phyloP scores from a whole-genome alignment of 768 basidiomycete species.

The Cystoderma amianthinum region DNA sequence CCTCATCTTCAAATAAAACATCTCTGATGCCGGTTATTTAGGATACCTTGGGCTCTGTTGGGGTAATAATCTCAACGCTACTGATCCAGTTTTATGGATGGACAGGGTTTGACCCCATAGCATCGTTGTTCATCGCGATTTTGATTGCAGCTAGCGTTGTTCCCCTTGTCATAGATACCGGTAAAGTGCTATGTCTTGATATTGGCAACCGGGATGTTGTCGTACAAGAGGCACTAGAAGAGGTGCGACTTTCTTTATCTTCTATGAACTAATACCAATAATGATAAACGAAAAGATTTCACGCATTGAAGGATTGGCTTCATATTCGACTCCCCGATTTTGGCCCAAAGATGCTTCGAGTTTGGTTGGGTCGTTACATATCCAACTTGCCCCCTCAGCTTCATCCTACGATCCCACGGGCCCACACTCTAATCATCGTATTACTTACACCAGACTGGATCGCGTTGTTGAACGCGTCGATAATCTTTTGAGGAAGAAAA shows the following conservation, averaged over 20 bases:
- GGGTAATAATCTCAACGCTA: constrained; percentile 94
- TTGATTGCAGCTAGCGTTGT: constrained; percentile 94
- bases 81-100: constrained; percentile 95
- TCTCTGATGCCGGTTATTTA: constrained; percentile 24
- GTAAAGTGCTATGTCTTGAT: constrained; percentile 81
- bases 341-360: constrained; percentile 92
- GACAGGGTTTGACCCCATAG: constrained; percentile 99
- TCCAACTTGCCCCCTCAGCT: constrained; percentile 69
- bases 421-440: constrained; percentile 38
- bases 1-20: not conserved
- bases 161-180: constrained; percentile 92
- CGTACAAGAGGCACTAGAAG: constrained; percentile 53
- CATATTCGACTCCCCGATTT: constrained; percentile 78
- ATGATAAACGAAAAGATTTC: constrained; percentile 51
- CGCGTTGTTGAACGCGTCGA: constrained; percentile 75
- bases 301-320: constrained; percentile 71
- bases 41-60: constrained; percentile 96
- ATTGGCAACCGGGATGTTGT: constrained; percentile 53
- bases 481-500: constrained; percentile 57
- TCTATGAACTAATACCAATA: too few relatives aligned
- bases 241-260: constrained; percentile 34
- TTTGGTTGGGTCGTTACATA: constrained; percentile 86
- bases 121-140: constrained; percentile 91
- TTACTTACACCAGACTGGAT: constrained; percentile 57
- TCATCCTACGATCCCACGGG: constrained; percentile 49